These are phyloP conservation scores for Heterotrichella gracilis DNA, from an alignment of 352 stramenopile genomes.

Conservation along the genomic window DNA sequence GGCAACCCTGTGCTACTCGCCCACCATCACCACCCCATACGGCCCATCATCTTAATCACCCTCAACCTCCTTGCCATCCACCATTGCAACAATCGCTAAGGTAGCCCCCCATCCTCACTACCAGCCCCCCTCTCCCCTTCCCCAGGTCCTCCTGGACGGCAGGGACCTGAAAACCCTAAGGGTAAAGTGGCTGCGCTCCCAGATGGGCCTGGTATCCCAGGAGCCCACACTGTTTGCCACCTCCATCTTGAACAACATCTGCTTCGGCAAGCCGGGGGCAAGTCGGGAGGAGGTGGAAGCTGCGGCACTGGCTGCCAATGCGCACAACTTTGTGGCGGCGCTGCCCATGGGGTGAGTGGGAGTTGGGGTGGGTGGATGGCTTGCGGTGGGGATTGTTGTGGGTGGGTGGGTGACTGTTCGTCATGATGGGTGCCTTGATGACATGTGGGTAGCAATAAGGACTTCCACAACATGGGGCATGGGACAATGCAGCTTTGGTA, in stretches of 20 bases:
- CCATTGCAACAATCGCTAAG: conserved; percentile 7
- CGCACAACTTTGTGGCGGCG: conserved; percentile 48
- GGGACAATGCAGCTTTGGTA: not conserved
- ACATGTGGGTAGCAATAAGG: no score
- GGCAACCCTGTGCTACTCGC: no score
- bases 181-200: conserved; percentile 25
- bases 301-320: conserved; percentile 51
- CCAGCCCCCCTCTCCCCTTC: no score
- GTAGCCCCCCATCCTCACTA: conserved; percentile 12
- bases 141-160: conserved; percentile 35
- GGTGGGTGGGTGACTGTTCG: no score
- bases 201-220: conserved; percentile 37
- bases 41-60: not conserved
- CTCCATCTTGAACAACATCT: conserved; percentile 52
- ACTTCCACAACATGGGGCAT: not conserved
- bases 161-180: conserved; percentile 33
- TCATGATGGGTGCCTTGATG: no score
- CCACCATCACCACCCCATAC: no score
- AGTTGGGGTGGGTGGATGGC: no score
- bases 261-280: conserved; percentile 26
- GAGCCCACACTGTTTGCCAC: conserved; percentile 48
- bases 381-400: no score
- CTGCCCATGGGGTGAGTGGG: no score
- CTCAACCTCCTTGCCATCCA: not conserved
- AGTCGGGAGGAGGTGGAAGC: conserved; percentile 32